Conservation (phyloP, 2,329 filamentous ascomycete genomes). For the Talaromyces sp. region DNA sequence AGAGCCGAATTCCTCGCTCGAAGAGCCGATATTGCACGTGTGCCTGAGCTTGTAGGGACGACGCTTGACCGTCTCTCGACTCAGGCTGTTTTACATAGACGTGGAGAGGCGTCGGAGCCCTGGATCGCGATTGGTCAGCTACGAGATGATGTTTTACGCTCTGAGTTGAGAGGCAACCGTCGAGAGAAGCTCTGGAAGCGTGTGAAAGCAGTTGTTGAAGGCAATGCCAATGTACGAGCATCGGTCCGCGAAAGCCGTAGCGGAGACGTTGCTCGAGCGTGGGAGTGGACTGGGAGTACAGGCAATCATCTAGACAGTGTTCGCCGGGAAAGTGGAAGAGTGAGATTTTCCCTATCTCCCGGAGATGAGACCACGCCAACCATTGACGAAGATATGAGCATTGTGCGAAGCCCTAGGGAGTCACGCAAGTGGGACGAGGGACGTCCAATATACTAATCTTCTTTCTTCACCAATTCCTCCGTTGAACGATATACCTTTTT, state of each 20-base stretch:
- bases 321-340: constrained; percentile 26
- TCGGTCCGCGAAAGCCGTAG: constrained; percentile 63
- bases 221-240: constrained; percentile 85
- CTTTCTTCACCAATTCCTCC: background rate
- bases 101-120: constrained; percentile 64
- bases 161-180: constrained; percentile 71
- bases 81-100: constrained; percentile 75
- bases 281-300: constrained; percentile 66
- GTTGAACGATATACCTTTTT: background rate
- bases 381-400: constrained; percentile 13
- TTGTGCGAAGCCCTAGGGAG: constrained; percentile 26
- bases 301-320: constrained; percentile 44
- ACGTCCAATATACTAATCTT: constrained; percentile 39
- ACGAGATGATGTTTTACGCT: constrained; percentile 82
- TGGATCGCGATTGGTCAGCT: constrained; percentile 87
- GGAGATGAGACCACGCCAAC: constrained; percentile 21
- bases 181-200: constrained; percentile 79
- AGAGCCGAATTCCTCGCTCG: constrained; percentile 62
- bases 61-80: constrained; percentile 77
- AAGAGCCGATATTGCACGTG: constrained; percentile 63
- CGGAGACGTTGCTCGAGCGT: constrained; percentile 58
- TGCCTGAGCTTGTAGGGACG: constrained; percentile 80
- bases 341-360: constrained; percentile 28
- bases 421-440: constrained; percentile 42
- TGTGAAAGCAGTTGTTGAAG: constrained; percentile 81